These are phyloP conservation scores for Prunus yedoensis DNA, from an alignment of 331 rosid genomes.

Conservation along the genomic window DNA sequence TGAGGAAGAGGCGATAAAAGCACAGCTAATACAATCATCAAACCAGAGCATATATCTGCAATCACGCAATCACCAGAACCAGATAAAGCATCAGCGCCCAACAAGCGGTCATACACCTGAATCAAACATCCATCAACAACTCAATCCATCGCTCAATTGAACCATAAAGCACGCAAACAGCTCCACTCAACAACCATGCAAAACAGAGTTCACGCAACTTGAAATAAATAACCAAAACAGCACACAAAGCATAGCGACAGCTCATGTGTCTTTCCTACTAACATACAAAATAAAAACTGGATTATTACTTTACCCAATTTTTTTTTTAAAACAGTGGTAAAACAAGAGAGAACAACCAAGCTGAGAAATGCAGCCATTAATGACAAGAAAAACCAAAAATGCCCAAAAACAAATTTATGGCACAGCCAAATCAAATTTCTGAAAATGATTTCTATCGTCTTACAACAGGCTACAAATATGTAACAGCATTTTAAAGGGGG, in stretches of 20 bases:
- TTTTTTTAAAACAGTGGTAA: background rate
- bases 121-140: slow-evolving; percentile 79
- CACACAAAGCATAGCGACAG: background rate
- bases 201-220: slow-evolving; percentile 13
- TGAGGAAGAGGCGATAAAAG: slow-evolving; percentile 58
- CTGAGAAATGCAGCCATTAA: background rate
- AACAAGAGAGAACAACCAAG: background rate
- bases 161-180: slow-evolving; percentile 20
- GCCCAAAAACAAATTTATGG: background rate
- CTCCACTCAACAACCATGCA: slow-evolving; percentile 37
- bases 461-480: background rate
- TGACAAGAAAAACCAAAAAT: background rate
- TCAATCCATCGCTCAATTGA: slow-evolving; percentile 65
- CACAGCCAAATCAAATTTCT: background rate
- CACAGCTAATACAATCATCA: slow-evolving; percentile 80
- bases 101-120: slow-evolving; percentile 86
- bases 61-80: slow-evolving; percentile 96
- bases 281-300: background rate
- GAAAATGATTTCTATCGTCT: background rate
- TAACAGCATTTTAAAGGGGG: background rate
- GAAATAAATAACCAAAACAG: slow-evolving; percentile 17
- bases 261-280: background rate
- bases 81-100: slow-evolving; percentile 95
- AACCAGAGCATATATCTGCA: slow-evolving; percentile 84
- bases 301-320: background rate